Evolutionary conservation across 1,284 basidiomycete genomes (phyloP).

Genomic region (Rhodotorula sp.): DNA sequence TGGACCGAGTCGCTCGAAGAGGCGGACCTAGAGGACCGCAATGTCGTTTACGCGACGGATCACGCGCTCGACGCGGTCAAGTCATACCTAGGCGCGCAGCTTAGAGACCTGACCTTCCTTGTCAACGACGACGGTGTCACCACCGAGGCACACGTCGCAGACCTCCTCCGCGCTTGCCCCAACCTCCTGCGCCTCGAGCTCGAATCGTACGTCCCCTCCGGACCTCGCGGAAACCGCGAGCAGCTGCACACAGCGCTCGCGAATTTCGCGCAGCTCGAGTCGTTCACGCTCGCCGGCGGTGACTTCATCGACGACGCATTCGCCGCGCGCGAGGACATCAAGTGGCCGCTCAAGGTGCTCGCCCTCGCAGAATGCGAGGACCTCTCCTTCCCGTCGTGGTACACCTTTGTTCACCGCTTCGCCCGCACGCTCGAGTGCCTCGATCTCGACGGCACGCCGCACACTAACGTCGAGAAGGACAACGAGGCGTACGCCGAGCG

Average conservation of each 20-base stretch:
- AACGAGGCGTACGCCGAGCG: constrained; percentile 10
- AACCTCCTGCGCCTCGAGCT: constrained; percentile 25
- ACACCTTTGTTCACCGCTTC: constrained; percentile 28
- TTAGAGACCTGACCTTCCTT: constrained; percentile 19
- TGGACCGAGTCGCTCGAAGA: constrained; percentile 7
- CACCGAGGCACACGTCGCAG: constrained; percentile 19
- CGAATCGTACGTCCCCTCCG: constrained; percentile 7
- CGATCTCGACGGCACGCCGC: constrained; percentile 29
- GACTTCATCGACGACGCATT: constrained; percentile 27
- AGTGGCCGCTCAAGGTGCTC: constrained; percentile 23
- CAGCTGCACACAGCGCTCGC: constrained; percentile 12
- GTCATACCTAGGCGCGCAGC: background rate
- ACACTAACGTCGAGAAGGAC: constrained; percentile 15
- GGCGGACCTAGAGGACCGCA: background rate
- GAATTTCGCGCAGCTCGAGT: constrained; percentile 13
- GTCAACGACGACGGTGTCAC: constrained; percentile 20
- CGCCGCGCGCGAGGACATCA: constrained; percentile 3
- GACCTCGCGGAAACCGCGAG: background rate
- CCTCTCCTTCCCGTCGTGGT: constrained; percentile 27
- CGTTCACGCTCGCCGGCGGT: constrained; percentile 7
- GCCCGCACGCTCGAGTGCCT: constrained; percentile 22
- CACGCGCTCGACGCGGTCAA: constrained; percentile 17
- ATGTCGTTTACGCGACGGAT: constrained; percentile 12
- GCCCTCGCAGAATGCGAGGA: constrained; percentile 26
- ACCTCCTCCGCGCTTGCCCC: constrained; percentile 13